These are phyloP conservation scores for Cutaneotrichosporon dermatis DNA, from an alignment of 1,284 basidiomycete species.

Conservation along the genomic window DNA sequence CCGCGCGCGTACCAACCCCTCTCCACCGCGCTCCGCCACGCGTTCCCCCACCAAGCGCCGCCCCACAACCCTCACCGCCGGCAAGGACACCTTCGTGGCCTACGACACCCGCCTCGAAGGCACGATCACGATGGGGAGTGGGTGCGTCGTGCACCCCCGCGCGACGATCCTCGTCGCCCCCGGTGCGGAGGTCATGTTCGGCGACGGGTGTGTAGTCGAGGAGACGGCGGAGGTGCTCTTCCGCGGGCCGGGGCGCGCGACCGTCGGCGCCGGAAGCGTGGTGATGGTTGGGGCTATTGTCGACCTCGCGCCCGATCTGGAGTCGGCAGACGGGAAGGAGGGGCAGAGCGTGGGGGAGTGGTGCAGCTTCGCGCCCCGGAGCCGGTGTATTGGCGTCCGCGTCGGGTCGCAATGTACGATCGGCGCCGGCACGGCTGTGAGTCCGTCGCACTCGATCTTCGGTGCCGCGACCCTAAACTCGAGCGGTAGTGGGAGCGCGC, in stretches of 20 bases:
- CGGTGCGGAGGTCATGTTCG: slow-evolving; percentile 77
- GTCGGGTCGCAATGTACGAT: slow-evolving; percentile 12
- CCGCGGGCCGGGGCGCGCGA: slow-evolving; percentile 60
- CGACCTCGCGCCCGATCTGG: slow-evolving; percentile 40
- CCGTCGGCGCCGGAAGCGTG: slow-evolving; percentile 84
- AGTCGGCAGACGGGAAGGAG: not conserved
- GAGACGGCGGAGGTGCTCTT: slow-evolving; percentile 85
- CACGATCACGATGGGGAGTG: slow-evolving; percentile 79
- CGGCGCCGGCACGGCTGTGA: slow-evolving; percentile 4
- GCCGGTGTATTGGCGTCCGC: slow-evolving; percentile 9
- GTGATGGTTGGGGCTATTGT: slow-evolving; percentile 87
- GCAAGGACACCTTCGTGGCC: slow-evolving; percentile 57
- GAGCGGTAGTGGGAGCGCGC: too few species aligned
- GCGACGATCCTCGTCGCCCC: slow-evolving; percentile 77
- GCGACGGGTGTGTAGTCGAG: slow-evolving; percentile 83
- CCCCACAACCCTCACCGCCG: not conserved
- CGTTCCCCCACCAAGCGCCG: not conserved
- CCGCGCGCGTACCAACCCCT: not conserved
- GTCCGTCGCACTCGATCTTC: not conserved
- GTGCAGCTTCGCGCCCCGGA: slow-evolving; percentile 10
- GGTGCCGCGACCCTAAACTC: not conserved
- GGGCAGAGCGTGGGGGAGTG: slow-evolving; percentile 7
- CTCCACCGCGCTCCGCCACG: not conserved
- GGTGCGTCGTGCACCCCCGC: slow-evolving; percentile 88
- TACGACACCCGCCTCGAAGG: slow-evolving; percentile 85